Conservation (phyloP, 176 grass and related monocot genomes). For the Raddia guianensis region DNA sequence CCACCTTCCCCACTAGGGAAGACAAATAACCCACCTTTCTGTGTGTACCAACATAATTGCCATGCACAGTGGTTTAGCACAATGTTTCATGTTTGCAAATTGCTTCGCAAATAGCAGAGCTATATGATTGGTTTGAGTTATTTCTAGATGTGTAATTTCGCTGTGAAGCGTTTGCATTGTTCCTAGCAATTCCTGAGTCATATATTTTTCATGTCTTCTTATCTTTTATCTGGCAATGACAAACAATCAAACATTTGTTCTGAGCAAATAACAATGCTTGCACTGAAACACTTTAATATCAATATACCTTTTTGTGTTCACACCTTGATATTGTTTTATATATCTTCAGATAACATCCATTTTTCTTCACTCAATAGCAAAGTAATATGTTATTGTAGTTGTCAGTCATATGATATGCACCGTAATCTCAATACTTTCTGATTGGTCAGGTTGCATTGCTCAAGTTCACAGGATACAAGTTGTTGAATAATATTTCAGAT, state of each 20-base stretch:
- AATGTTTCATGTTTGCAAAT: not conserved
- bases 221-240: not conserved
- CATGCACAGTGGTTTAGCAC: not conserved
- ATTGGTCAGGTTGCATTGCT: constrained; percentile 85
- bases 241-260: not conserved
- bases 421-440: constrained; percentile 41
- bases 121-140: not conserved
- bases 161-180: not conserved
- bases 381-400: not conserved
- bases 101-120: not conserved
- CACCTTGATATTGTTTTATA: not conserved
- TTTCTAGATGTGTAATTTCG: not conserved
- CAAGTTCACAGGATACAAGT: constrained; percentile 98
- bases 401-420: constrained; percentile 31
- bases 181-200: not conserved
- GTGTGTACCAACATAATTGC: not conserved
- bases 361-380: not conserved
- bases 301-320: not conserved
- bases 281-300: not conserved
- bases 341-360: not conserved
- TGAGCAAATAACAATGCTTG: not conserved
- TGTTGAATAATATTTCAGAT: constrained; percentile 87
- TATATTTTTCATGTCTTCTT: not conserved
- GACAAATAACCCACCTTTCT: not conserved
- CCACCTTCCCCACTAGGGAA: not conserved